These are phyloP conservation scores for Cinnamomum micranthum DNA, from an alignment of 164 flowering plant species.

Conservation along the genomic window DNA sequence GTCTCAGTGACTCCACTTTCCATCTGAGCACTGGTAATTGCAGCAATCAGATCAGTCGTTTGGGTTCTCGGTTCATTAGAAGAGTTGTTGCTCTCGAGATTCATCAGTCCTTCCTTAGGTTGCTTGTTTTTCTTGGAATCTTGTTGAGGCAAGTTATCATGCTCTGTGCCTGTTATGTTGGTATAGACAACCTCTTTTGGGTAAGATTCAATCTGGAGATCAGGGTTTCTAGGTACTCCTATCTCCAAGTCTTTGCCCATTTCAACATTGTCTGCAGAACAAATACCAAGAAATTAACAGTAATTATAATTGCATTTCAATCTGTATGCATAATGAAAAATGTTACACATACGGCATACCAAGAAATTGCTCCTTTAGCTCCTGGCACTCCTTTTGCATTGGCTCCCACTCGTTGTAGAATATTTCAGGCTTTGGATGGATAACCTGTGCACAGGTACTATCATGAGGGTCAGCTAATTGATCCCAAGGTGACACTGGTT, in stretches of 20 bases:
- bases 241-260: slow-evolving; percentile 49
- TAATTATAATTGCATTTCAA: neutral
- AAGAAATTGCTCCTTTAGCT: slow-evolving; percentile 25
- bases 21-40: slow-evolving; percentile 16
- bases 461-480: slow-evolving; percentile 41
- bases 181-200: slow-evolving; percentile 22
- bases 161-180: slow-evolving; percentile 16
- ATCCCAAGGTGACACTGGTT: slow-evolving; percentile 29
- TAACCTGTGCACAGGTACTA: slow-evolving; percentile 60
- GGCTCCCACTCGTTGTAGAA: slow-evolving; percentile 29
- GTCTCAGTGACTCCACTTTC: slow-evolving; percentile 23
- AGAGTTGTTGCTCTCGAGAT: slow-evolving; percentile 20
- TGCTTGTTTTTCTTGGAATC: slow-evolving; percentile 17
- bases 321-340: neutral
- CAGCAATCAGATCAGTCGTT: slow-evolving; percentile 19
- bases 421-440: slow-evolving; percentile 40
- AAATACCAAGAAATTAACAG: neutral
- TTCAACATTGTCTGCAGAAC: slow-evolving; percentile 33
- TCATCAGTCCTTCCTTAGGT: slow-evolving; percentile 22
- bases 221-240: slow-evolving; percentile 29
- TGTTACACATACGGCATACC: slow-evolving; percentile 35
- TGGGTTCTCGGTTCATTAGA: slow-evolving; percentile 15
- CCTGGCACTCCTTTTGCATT: slow-evolving; percentile 25
- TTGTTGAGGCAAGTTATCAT: slow-evolving; percentile 22
- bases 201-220: slow-evolving; percentile 23